Evolutionary conservation across 2,329 filamentous ascomycete genomes (phyloP).

Genomic region (Talaromyces sp.): DNA sequence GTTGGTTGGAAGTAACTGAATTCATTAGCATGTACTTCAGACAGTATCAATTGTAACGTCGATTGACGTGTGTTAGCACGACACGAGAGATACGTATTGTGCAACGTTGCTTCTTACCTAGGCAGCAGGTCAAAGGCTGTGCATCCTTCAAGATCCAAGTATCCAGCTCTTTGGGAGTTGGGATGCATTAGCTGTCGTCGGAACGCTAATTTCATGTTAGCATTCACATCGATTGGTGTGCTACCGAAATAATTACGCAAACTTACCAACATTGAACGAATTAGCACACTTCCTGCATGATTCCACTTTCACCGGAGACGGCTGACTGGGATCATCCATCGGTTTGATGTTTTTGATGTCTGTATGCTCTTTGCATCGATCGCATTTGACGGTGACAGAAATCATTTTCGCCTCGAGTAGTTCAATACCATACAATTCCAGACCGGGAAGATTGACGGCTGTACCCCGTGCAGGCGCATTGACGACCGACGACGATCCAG

Average conservation of each 20-base stretch:
- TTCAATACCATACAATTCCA: constrained; percentile 75
- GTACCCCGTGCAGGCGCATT: constrained; percentile 62
- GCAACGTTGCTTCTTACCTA: constrained; percentile 43
- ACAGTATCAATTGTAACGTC: neutral
- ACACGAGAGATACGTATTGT: neutral
- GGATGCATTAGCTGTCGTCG: constrained; percentile 68
- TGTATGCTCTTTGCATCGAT: constrained; percentile 69
- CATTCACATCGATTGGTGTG: neutral
- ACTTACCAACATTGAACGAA: constrained; percentile 44
- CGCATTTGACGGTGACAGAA: constrained; percentile 70
- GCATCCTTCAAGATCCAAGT: constrained; percentile 72
- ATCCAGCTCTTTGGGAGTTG: constrained; percentile 71
- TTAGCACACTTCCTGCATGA: constrained; percentile 56
- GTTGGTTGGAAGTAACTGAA: constrained; percentile 74
- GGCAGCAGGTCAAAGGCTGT: constrained; percentile 72
- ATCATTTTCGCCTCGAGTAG: constrained; percentile 66
- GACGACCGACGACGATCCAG: constrained; percentile 23
- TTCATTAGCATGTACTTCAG: neutral
- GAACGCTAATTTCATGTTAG: constrained; percentile 44
- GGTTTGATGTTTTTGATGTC: constrained; percentile 66
- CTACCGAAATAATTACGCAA: neutral
- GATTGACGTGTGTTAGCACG: neutral
- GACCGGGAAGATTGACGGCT: constrained; percentile 71
- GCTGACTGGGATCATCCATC: constrained; percentile 41
- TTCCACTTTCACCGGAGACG: constrained; percentile 42